Conservation (phyloP, 75 land plant species). For the Adiantum capillusveneris region DNA sequence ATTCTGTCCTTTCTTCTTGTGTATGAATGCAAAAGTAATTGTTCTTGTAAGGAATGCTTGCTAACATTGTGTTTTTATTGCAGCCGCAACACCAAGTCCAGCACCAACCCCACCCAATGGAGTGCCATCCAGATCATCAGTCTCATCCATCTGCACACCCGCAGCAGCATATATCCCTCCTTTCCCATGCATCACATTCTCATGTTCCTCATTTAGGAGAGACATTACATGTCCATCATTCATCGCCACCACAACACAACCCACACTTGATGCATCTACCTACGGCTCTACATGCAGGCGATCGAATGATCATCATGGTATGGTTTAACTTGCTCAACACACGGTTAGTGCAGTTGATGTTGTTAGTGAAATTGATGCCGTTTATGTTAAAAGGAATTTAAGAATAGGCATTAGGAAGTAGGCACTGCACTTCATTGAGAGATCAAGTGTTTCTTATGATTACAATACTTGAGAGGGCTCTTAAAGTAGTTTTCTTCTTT, state of each 20-base stretch:
- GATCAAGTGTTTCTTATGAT: too few relatives aligned
- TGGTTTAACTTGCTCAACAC: too few relatives aligned
- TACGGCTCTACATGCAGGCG: conserved; percentile 40
- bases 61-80: conserved; percentile 2
- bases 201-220: conserved; percentile 58
- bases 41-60: background rate
- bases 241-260: conserved; percentile 51
- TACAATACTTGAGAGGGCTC: too few relatives aligned
- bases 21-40: too few relatives aligned
- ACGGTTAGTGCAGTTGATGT: too few relatives aligned
- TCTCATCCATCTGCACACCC: conserved; percentile 45
- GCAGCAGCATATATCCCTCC: conserved; percentile 14
- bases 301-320: conserved; percentile 54
- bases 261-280: conserved; percentile 42
- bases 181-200: conserved; percentile 45
- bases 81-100: conserved; percentile 60
- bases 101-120: conserved; percentile 46
- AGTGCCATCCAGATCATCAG: conserved; percentile 14
- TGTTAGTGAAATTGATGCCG: too few relatives aligned
- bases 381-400: too few relatives aligned
- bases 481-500: too few relatives aligned
- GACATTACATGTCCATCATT: conserved; percentile 38
- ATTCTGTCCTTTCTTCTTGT: background rate
- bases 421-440: too few relatives aligned
- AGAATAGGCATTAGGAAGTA: too few relatives aligned